Evolutionary conservation across 306 rosid species (phyloP).

Genomic region (Lathyrus aphaca): DNA sequence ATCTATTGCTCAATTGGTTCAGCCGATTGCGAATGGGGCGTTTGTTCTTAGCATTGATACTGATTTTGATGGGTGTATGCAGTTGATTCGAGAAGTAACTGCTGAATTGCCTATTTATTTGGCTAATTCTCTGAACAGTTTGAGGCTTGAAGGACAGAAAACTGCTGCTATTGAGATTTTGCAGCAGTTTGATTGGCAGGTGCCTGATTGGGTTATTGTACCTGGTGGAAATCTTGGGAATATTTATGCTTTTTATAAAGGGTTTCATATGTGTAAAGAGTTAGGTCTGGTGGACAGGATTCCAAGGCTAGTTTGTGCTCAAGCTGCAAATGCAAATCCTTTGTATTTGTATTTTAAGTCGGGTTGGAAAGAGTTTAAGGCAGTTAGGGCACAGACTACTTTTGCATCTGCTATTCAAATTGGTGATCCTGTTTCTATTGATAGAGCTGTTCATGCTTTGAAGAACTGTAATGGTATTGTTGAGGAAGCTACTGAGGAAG

Average conservation of each 20-base stretch:
- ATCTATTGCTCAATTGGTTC: conserved; percentile 77
- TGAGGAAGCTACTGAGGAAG: conserved; percentile 93
- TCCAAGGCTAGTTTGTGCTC: conserved; percentile 93
- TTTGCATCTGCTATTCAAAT: conserved; percentile 87
- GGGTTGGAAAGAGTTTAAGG: conserved; percentile 73
- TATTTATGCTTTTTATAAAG: conserved; percentile 86
- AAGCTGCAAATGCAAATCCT: conserved; percentile 87
- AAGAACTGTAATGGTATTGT: conserved; percentile 76
- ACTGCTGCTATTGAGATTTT: conserved; percentile 86
- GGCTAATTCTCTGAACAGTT: conserved; percentile 71
- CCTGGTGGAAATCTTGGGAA: conserved; percentile 85
- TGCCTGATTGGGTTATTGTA: conserved; percentile 87
- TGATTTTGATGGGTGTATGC: conserved; percentile 90
- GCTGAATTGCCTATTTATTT: conserved; percentile 72
- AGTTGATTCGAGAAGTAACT: conserved; percentile 72
- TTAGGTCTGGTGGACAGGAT: conserved; percentile 78
- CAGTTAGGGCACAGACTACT: conserved; percentile 61
- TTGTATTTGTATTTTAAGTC: conserved; percentile 66
- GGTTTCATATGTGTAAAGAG: conserved; percentile 77
- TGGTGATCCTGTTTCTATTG: conserved; percentile 89
- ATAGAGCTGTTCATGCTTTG: conserved; percentile 77
- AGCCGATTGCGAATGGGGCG: conserved; percentile 85
- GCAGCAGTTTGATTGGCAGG: conserved; percentile 89
- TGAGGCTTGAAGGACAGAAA: conserved; percentile 83
- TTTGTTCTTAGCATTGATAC: conserved; percentile 79